These are phyloP conservation scores for Lecanoromycetidae sp. DNA, from an alignment of 2,329 filamentous ascomycete genomes.

Conservation along the genomic window DNA sequence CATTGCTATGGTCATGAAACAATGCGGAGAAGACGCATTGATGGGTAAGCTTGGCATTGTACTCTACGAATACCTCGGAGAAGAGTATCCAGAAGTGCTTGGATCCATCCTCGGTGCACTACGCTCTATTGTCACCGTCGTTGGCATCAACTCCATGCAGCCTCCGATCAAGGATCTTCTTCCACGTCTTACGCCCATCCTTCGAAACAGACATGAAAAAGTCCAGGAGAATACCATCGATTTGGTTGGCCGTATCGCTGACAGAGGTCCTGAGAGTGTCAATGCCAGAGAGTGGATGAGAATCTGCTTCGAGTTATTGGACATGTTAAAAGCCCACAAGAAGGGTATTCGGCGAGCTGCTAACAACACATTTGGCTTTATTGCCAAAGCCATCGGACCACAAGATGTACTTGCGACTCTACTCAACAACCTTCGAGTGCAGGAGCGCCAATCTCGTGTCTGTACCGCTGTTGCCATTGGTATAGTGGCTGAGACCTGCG, in stretches of 20 bases:
- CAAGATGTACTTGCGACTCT: slow-evolving; percentile 93
- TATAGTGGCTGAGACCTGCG: slow-evolving; percentile 96
- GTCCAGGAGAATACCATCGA: slow-evolving; percentile 99
- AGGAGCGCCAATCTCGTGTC: slow-evolving; percentile 94
- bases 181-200: slow-evolving; percentile 89
- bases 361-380: slow-evolving; percentile 99
- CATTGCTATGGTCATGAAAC: slow-evolving; percentile 97
- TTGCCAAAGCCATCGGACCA: slow-evolving; percentile 95
- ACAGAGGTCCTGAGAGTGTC: slow-evolving; percentile 90
- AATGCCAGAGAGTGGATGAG: slow-evolving; percentile 99
- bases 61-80: slow-evolving; percentile 93
- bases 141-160: slow-evolving; percentile 96
- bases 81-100: slow-evolving; percentile 95
- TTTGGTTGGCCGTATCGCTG: slow-evolving; percentile 91
- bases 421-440: slow-evolving; percentile 90
- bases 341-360: slow-evolving; percentile 96
- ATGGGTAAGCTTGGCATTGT: slow-evolving; percentile 93
- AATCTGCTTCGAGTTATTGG: slow-evolving; percentile 95
- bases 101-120: slow-evolving; percentile 92
- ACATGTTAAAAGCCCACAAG: slow-evolving; percentile 99
- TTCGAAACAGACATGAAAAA: slow-evolving; percentile 96
- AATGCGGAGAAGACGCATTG: slow-evolving; percentile 88
- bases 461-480: slow-evolving; percentile 97
- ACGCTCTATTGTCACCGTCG: slow-evolving; percentile 91
- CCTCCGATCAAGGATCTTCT: slow-evolving; percentile 93